Evolutionary conservation across 805 yeast species (phyloP), one percentile per base, ranked within the genome.

Genomic region (Nakazawaea ernobii): DNA sequence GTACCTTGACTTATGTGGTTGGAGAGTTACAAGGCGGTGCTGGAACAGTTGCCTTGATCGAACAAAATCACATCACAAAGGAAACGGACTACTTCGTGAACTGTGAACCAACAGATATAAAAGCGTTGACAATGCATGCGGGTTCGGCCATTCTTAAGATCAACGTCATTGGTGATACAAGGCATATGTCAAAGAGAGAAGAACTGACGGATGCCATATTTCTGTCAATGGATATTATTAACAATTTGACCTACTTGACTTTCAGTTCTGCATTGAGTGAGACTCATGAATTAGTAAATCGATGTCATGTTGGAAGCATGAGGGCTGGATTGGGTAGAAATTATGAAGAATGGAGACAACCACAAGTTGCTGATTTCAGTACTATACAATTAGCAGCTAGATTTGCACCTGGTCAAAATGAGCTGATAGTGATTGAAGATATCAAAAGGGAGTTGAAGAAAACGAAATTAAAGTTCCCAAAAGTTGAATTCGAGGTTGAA

Each of bases 351-450:
- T 60, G 65, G 65, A 55, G 65, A 50, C 57, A 62, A 24, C 65
- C 65, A 14, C 65, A 60, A 49, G 65, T 61, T 13, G 54, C 64
- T 6, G 64, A 60, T 43, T 61, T 61, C 50, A 60, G 59, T 17
- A 61, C 65, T n/a, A 52, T 61, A 35, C 58, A 59, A n/a, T 59
- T 62, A 2, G 64, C 64, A 14, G 63, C 63, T 5, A 43, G 65
- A 37, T 60, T 57, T 47, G 65, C 65, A n/a, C 65, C 64, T 2
- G 65, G 64, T 1, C 65, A 60, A 42, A 50, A 14, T 41, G 59
- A 54, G 27, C 45, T 52, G 6, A 56, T 57, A 7, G 65, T 60
- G 2, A 29, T 58, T 10, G 53, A 50, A 32, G 65, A 59, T 45
- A 50, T 60, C 14, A 54, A 51, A 14, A 45, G 46, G 20, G 62